Conservation (phyloP, 768 basidiomycete genomes). For the Russula abietina region DNA sequence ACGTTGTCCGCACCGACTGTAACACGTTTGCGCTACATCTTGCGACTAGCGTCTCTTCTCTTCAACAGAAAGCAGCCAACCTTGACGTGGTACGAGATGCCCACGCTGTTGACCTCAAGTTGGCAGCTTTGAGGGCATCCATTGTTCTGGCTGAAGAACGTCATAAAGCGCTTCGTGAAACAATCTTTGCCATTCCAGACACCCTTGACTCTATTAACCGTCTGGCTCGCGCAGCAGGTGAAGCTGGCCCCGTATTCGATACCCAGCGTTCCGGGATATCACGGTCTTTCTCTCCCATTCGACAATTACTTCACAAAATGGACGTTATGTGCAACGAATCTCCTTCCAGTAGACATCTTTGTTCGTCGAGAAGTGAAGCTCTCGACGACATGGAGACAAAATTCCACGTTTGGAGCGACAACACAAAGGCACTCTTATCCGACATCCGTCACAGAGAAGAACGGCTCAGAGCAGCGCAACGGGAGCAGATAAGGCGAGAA, state of each 20-base stretch:
- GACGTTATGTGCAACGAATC: conserved; percentile 44
- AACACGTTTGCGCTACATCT: conserved; percentile 55
- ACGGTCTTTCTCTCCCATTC: conserved; percentile 48
- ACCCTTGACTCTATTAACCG: conserved; percentile 31
- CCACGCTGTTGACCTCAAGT: conserved; percentile 17
- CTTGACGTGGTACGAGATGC: conserved; percentile 15
- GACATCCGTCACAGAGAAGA: conserved; percentile 17
- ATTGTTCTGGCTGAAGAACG: conserved; percentile 28
- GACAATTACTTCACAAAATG: conserved; percentile 50
- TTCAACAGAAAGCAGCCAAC: conserved; percentile 13
- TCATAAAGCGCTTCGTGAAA: conserved; percentile 36
- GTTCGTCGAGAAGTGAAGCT: conserved; percentile 43
- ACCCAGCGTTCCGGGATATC: conserved; percentile 36
- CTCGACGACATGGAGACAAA: conserved; percentile 35
- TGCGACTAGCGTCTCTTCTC: conserved; percentile 28
- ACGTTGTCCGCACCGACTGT: conserved; percentile 58
- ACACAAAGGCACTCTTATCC: conserved; percentile 5
- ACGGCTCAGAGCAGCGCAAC: conserved; percentile 15
- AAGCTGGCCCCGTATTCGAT: conserved; percentile 35
- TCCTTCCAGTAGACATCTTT: conserved; percentile 43
- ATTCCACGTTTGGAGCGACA: conserved; percentile 16
- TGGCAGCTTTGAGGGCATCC: background rate
- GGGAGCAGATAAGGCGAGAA: conserved; percentile 21
- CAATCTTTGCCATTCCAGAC: conserved; percentile 31
- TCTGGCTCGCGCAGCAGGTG: conserved; percentile 35